Percentiles rank a stretch among this genome's conserved stretches.
Conservation (phyloP, 202 grass and related monocot species). For the Cymbopogon flexuosus region DNA sequence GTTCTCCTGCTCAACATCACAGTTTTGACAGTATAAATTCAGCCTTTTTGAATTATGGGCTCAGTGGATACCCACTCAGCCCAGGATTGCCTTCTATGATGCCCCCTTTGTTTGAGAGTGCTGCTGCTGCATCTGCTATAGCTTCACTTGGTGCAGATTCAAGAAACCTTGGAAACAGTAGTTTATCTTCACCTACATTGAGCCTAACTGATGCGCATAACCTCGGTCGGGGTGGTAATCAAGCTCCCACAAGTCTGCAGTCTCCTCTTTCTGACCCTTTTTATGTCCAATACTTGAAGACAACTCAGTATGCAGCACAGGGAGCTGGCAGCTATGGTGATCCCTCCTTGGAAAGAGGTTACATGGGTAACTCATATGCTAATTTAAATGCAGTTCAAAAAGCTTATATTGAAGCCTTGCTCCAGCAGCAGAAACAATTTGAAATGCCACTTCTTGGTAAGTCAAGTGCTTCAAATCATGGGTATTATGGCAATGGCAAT, state of each 20-base stretch:
- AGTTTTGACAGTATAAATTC: constrained; percentile 53
- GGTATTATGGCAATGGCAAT: constrained; percentile 67
- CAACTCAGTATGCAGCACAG: constrained; percentile 53
- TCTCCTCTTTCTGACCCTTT: constrained; percentile 58
- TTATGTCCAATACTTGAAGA: constrained; percentile 72
- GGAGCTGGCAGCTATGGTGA: constrained; percentile 40
- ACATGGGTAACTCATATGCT: constrained; percentile 43
- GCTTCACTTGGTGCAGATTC: constrained; percentile 43
- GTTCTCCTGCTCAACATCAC: constrained; percentile 66
- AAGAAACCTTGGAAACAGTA: constrained; percentile 45
- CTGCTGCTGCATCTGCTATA: constrained; percentile 46
- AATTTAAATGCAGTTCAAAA: constrained; percentile 70
- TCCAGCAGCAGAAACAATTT: constrained; percentile 82
- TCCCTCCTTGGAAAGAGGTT: constrained; percentile 54
- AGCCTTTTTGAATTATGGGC: constrained; percentile 61
- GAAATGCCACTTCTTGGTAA: constrained; percentile 60
- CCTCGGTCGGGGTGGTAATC: constrained; percentile 48
- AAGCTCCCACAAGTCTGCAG: constrained; percentile 41
- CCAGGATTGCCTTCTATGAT: constrained; percentile 49
- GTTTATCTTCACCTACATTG: constrained; percentile 55
- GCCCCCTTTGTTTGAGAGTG: constrained; percentile 50
- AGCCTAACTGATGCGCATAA: constrained; percentile 59
- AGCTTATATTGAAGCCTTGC: constrained; percentile 67
- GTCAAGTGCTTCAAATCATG: constrained; percentile 45
- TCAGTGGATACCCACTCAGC: constrained; percentile 51